Percentiles rank a stretch among this genome's conserved stretches.
Evolutionary conservation across 768 basidiomycete genomes (phyloP).

Genomic region (Boletus vermiculosoides): DNA sequence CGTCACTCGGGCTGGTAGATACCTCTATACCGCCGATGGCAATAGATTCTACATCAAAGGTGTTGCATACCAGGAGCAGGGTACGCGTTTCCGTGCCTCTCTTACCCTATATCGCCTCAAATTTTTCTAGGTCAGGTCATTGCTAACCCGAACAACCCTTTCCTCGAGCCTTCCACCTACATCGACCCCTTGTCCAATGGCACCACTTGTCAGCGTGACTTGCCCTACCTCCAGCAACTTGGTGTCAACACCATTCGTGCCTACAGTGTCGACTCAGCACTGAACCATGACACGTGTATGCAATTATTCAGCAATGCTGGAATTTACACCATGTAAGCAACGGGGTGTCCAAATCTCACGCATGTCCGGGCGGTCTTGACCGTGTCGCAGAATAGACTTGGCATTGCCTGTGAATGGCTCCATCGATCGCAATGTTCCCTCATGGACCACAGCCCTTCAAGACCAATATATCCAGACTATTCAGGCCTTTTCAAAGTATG

Average conservation of each 20-base stretch:
- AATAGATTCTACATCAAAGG: slow-evolving; percentile 87
- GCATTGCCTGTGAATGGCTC: slow-evolving; percentile 84
- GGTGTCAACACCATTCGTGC: slow-evolving; percentile 80
- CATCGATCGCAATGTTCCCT: slow-evolving; percentile 66
- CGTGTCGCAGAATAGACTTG: slow-evolving; percentile 68
- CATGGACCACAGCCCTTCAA: slow-evolving; percentile 81
- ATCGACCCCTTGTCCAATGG: slow-evolving; percentile 74
- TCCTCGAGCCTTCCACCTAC: slow-evolving; percentile 71
- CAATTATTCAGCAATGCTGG: slow-evolving; percentile 66
- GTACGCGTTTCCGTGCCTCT: slow-evolving; percentile 33
- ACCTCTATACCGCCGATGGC: slow-evolving; percentile 76
- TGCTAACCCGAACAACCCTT: slow-evolving; percentile 53
- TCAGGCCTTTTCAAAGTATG: slow-evolving; percentile 76
- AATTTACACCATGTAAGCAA: slow-evolving; percentile 83
- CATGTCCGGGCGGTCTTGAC: slow-evolving; percentile 8
- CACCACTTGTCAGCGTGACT: slow-evolving; percentile 70
- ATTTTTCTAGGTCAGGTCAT: slow-evolving; percentile 36
- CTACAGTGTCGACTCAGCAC: slow-evolving; percentile 80
- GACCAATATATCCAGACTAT: slow-evolving; percentile 79
- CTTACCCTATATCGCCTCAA: neutral
- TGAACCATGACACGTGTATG: slow-evolving; percentile 92
- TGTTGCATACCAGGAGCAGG: slow-evolving; percentile 81
- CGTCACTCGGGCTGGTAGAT: slow-evolving; percentile 70
- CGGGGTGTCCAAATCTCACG: neutral
- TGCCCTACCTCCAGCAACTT: slow-evolving; percentile 73